A percentile compares a stretch with the other conserved stretches of the same genome.
phyloP scores from a whole-genome alignment of 2,329 filamentous ascomycete genomes.

The Apiospora aurea region DNA sequence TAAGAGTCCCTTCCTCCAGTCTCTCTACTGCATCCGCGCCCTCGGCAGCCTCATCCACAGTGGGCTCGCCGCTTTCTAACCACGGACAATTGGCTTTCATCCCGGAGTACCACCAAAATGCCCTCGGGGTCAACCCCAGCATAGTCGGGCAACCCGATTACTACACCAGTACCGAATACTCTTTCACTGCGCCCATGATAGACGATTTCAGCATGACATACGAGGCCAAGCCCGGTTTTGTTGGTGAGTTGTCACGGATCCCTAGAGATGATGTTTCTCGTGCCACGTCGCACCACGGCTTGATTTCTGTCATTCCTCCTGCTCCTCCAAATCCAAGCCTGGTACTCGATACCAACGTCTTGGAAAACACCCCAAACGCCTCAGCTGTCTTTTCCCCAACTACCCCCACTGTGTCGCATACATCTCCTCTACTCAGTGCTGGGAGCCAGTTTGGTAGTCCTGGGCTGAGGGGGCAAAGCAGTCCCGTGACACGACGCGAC shows the following conservation, averaged over 20 bases:
- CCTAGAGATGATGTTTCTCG: constrained; percentile 40
- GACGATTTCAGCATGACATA: constrained; percentile 60
- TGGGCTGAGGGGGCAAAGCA: constrained; percentile 31
- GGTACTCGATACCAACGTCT: constrained; percentile 29
- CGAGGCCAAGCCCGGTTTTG: constrained; percentile 58
- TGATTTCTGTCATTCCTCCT: constrained; percentile 38
- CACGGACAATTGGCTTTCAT: constrained; percentile 63
- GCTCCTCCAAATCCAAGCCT: constrained; percentile 24
- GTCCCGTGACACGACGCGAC: constrained; percentile 35
- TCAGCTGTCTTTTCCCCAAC: constrained; percentile 36
- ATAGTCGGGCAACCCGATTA: constrained; percentile 67
- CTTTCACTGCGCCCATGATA: constrained; percentile 57
- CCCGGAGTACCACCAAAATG: constrained; percentile 62
- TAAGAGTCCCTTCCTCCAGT: constrained; percentile 61
- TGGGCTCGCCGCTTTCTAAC: constrained; percentile 71
- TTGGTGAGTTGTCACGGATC: constrained; percentile 61
- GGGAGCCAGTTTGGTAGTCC: constrained; percentile 39
- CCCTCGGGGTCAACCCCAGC: constrained; percentile 66
- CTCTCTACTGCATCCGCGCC: constrained; percentile 67
- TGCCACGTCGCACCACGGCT: constrained; percentile 29
- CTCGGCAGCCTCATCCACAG: constrained; percentile 71
- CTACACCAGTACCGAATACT: constrained; percentile 61
- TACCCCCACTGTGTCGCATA: constrained; percentile 38
- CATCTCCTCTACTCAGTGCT: constrained; percentile 41
- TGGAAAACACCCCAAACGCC: constrained; percentile 37